A percentile compares a stretch with the other conserved stretches of the same genome.
These are phyloP conservation scores for Cercospora berteroae DNA, from an alignment of 2,329 filamentous ascomycete genomes.

Conservation along the genomic window DNA sequence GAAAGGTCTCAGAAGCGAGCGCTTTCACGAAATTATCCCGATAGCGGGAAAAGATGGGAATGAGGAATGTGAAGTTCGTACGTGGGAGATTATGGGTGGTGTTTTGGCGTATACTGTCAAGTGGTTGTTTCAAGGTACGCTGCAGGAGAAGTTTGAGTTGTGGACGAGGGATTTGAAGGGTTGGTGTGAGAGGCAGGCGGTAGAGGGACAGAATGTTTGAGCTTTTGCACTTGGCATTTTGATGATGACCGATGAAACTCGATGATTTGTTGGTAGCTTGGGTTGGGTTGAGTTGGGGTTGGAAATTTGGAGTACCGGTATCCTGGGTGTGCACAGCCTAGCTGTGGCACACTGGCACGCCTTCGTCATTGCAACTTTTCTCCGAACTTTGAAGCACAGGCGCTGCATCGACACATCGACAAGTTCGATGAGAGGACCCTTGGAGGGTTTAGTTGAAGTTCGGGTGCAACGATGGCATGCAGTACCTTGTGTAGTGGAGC, in stretches of 20 bases:
- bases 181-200: slow-evolving; percentile 21
- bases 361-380: background rate
- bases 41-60: slow-evolving; percentile 19
- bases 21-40: slow-evolving; percentile 34
- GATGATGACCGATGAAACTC: background rate
- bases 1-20: slow-evolving; percentile 28
- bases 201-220: background rate
- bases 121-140: slow-evolving; percentile 30
- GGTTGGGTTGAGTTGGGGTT: background rate
- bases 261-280: background rate
- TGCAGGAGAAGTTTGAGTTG: slow-evolving; percentile 31
- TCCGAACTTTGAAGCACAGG: background rate
- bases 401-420: background rate
- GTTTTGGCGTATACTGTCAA: slow-evolving; percentile 32
- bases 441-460: background rate
- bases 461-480: background rate
- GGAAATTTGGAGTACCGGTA: background rate
- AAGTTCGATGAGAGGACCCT: background rate
- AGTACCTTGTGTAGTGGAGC: background rate
- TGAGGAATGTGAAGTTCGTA: slow-evolving; percentile 30
- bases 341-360: background rate
- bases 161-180: slow-evolving; percentile 33
- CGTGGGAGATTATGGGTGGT: slow-evolving; percentile 33
- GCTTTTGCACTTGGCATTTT: background rate
- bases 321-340: background rate